Evolutionary conservation across 352 stramenopile genomes (phyloP).

Genomic region (Pythium coloratum): DNA sequence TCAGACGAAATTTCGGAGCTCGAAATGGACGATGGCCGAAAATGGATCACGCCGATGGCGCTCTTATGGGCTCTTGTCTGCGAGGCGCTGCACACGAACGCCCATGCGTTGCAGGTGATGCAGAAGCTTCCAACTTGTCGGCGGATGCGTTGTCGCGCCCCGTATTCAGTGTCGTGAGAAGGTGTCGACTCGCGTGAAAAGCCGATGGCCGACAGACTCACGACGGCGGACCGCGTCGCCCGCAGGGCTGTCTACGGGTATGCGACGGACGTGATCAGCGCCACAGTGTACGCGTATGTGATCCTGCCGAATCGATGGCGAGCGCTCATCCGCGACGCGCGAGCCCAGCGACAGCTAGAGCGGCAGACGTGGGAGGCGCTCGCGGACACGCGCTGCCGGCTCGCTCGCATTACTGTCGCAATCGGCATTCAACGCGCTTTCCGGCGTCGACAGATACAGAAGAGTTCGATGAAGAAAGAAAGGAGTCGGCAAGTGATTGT

Average conservation of each 20-base stretch:
- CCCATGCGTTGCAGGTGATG: no score
- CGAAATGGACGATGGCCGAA: neutral
- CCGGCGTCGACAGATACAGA: neutral
- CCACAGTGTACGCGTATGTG: neutral
- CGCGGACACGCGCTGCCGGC: neutral
- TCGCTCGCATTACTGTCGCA: neutral
- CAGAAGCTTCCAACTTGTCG: no score
- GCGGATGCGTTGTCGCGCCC: no score
- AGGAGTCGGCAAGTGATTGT: neutral
- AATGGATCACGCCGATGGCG: neutral
- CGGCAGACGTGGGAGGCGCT: neutral
- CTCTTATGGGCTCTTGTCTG: no score
- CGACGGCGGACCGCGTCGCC: neutral
- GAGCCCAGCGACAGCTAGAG: neutral
- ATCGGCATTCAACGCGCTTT: neutral
- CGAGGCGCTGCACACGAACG: no score
- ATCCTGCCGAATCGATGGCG: neutral
- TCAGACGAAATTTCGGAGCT: neutral
- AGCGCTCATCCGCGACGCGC: neutral
- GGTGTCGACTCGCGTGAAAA: neutral
- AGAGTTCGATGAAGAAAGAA: neutral
- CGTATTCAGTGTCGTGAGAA: neutral
- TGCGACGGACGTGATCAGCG: neutral
- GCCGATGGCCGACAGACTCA: neutral
- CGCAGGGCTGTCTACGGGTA: neutral